Conservation (phyloP, 768 basidiomycete species). For the Favolaschia claudopus region DNA sequence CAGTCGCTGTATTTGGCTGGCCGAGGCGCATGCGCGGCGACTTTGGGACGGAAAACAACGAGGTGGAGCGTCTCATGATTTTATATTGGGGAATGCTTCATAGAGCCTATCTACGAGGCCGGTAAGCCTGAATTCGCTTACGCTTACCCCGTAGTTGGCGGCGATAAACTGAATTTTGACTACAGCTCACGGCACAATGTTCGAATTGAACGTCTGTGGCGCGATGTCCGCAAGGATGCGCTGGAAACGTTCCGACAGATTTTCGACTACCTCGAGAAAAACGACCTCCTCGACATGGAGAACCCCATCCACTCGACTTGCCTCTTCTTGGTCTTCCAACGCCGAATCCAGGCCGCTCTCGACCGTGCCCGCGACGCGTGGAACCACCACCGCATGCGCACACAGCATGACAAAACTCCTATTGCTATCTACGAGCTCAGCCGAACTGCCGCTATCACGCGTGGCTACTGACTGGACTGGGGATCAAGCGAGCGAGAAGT, state of each 20-base stretch:
- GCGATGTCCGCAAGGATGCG: slow-evolving; percentile 36
- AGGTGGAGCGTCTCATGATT: no score
- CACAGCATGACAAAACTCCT: slow-evolving; percentile 28
- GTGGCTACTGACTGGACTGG: slow-evolving; percentile 37
- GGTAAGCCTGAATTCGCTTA: no score
- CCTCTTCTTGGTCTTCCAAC: slow-evolving; percentile 36
- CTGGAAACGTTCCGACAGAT: slow-evolving; percentile 37
- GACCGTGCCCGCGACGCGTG: slow-evolving; percentile 29
- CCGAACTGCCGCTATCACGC: slow-evolving; percentile 28
- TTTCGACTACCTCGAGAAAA: slow-evolving; percentile 35
- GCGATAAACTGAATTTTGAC: no score
- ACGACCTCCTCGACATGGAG: slow-evolving; percentile 32
- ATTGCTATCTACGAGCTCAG: slow-evolving; percentile 34
- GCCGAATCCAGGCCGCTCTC: slow-evolving; percentile 35
- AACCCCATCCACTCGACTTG: slow-evolving; percentile 19
- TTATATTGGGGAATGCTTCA: no score
- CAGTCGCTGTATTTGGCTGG: no score
- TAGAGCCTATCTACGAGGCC: no score
- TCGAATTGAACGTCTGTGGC: slow-evolving; percentile 35
- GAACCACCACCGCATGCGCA: slow-evolving; percentile 35
- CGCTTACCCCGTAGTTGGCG: no score
- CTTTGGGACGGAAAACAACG: no score
- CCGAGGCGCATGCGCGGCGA: no score
- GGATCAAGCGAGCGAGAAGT: slow-evolving; percentile 33
- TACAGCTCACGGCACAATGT: slow-evolving; percentile 37